Evolutionary conservation across 2,329 filamentous ascomycete species (phyloP).

Genomic region (Xylaria sp.): DNA sequence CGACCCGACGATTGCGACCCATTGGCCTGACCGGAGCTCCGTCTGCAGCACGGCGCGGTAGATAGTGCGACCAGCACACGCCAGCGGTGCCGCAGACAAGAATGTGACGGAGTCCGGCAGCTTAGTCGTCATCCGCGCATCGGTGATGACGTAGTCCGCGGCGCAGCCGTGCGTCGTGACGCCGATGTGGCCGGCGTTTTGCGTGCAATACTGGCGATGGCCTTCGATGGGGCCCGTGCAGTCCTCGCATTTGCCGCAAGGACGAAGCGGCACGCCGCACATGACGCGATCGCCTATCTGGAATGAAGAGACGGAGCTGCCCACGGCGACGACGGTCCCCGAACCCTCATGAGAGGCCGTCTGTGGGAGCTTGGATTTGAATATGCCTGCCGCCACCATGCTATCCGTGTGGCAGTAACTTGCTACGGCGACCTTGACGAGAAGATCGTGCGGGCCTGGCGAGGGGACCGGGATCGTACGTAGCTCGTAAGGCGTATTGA

Average conservation of each 20-base stretch:
- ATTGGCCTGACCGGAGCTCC: conserved; percentile 49
- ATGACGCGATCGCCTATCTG: conserved; percentile 65
- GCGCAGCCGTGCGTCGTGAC: conserved; percentile 64
- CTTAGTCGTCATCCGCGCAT: conserved; percentile 56
- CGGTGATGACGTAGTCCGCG: conserved; percentile 65
- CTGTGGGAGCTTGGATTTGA: conserved; percentile 59
- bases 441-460: conserved; percentile 63
- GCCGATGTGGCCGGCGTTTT: conserved; percentile 58
- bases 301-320: conserved; percentile 55
- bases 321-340: conserved; percentile 63
- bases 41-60: conserved; percentile 59
- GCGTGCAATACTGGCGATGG: conserved; percentile 62
- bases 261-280: conserved; percentile 61
- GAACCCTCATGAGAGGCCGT: conserved; percentile 68
- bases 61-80: conserved; percentile 64
- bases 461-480: conserved; percentile 60
- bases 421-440: conserved; percentile 68
- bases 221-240: conserved; percentile 59
- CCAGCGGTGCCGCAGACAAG: conserved; percentile 63
- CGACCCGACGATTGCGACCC: conserved; percentile 58
- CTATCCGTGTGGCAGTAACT: conserved; percentile 71
- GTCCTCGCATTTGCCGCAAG: conserved; percentile 63
- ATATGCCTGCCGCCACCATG: conserved; percentile 63
- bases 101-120: conserved; percentile 62
- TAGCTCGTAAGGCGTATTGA: conserved; percentile 65